Evolutionary conservation across 73 alveolate species (phyloP), one percentile per base, ranked within the genome.

Genomic region (Uronychia setigera): DNA sequence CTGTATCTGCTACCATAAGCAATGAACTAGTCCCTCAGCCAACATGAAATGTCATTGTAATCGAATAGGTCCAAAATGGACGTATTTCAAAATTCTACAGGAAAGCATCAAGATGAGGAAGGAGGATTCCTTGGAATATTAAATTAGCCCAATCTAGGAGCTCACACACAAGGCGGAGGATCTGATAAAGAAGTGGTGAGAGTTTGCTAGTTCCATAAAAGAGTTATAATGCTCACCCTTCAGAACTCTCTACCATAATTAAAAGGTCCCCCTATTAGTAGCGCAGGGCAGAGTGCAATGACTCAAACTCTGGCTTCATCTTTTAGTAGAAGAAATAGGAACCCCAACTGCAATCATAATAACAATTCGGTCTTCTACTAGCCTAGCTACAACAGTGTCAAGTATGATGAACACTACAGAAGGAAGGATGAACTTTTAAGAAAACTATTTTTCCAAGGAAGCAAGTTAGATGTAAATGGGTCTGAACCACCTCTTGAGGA

Each of bases 321-420:
- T 5, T 19, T 46, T 19, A 46, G 67, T 19, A 11, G 67, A 46
- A 46, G 92, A 59, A 89, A 89, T 80, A 89, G 76, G 82, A 89
- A 89, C 67, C 95, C 95, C 14, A 89, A 89, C 83, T 89, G 95
- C 81, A 89, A 89, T 76, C 95, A 89, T 31, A 89, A 89, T 57
- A 79, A 77, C 59, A 89, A 89, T 83, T 76, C 74, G 75, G 79
- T 87, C 29, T 89, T 84, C 87, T 84, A 89, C 79, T 76, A 83
- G 60, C 95, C 95, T 13, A 33, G 78, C n/a, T 84, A 89, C 46
- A 86, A 86, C 58, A 84, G 77, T 32, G 86, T 89, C 14, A 89
- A 89, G 74, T 89, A 84, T 80, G 95, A 89, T 34, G 95, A 89
- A 26, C 59, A 82, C 33, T 58, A 83, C 35, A 87, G 84, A 46